phyloP scores from a whole-genome alignment of 345 rosid species.

The Melastoma malabathricum region DNA sequence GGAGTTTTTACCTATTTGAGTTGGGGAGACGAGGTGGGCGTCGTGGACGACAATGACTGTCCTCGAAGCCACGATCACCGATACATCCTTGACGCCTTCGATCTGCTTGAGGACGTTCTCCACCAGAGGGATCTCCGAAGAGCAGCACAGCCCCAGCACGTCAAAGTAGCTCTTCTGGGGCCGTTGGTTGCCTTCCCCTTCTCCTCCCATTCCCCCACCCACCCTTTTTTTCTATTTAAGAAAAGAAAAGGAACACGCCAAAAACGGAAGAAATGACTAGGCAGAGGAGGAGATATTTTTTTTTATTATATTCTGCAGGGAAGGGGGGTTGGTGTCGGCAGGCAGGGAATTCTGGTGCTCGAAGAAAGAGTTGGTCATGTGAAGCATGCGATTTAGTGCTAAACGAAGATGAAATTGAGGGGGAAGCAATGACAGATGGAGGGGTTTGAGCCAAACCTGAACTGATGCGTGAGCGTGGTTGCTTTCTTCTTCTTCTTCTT shows the following conservation, averaged over 20 bases:
- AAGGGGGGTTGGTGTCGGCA: background rate
- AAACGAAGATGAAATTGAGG: background rate
- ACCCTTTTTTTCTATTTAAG: background rate
- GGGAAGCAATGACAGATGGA: background rate
- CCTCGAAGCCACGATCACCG: constrained; percentile 63
- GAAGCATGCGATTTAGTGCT: background rate
- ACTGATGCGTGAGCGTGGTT: no score
- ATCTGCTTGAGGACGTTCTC: constrained; percentile 51
- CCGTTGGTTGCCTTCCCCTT: constrained; percentile 12
- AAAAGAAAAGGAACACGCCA: background rate
- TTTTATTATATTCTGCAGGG: no score
- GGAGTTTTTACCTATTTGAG: constrained; percentile 43
- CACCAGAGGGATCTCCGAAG: constrained; percentile 71
- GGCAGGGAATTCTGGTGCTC: no score
- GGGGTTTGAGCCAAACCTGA: no score
- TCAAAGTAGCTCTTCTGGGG: constrained; percentile 73
- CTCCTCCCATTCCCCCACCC: background rate
- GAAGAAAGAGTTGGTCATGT: background rate
- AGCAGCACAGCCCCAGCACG: constrained; percentile 74
- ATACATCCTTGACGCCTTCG: constrained; percentile 49
- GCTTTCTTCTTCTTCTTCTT: constrained; percentile 2
- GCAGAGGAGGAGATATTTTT: background rate
- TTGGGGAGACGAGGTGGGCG: constrained; percentile 40
- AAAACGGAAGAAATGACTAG: background rate
- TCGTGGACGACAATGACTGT: constrained; percentile 93